A percentile compares a stretch with the other conserved stretches of the same genome.
Evolutionary conservation across 1,139 yeast species (phyloP).

Genomic region (Scheffersomyces segobiensis): DNA sequence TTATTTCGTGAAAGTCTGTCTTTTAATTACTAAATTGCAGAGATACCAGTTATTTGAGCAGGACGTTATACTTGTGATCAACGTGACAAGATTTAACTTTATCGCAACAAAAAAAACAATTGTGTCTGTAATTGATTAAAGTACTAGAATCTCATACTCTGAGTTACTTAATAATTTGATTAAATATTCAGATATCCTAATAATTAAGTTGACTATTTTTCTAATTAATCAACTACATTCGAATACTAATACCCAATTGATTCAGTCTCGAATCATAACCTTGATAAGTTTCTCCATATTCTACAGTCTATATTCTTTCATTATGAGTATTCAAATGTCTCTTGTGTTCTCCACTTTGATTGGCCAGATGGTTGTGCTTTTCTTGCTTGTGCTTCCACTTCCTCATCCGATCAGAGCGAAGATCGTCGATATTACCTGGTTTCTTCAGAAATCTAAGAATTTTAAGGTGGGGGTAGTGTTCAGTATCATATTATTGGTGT

Average conservation of each 20-base stretch:
- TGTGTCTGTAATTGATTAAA: neutral
- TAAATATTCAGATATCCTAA: neutral
- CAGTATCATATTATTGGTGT: slow-evolving; percentile 42
- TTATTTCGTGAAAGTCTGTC: neutral
- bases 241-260: neutral
- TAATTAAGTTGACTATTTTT: neutral
- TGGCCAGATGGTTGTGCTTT: slow-evolving; percentile 53
- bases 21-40: neutral
- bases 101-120: neutral
- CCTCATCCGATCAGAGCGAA: slow-evolving; percentile 55
- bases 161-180: neutral
- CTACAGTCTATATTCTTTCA: slow-evolving; percentile 5
- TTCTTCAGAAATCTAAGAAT: slow-evolving; percentile 39
- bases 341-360: slow-evolving; percentile 47
- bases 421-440: slow-evolving; percentile 40
- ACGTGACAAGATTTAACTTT: neutral
- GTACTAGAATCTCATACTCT: neutral
- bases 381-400: slow-evolving; percentile 59
- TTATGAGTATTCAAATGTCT: slow-evolving; percentile 49
- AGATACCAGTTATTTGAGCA: neutral
- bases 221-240: neutral
- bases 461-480: slow-evolving; percentile 52
- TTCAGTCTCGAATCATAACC: neutral
- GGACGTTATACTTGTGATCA: neutral
- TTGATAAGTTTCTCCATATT: neutral